Base-by-base conservation (phyloP, 2,329 filamentous ascomycete species). In the Ophiobolus disseminans region DNA sequence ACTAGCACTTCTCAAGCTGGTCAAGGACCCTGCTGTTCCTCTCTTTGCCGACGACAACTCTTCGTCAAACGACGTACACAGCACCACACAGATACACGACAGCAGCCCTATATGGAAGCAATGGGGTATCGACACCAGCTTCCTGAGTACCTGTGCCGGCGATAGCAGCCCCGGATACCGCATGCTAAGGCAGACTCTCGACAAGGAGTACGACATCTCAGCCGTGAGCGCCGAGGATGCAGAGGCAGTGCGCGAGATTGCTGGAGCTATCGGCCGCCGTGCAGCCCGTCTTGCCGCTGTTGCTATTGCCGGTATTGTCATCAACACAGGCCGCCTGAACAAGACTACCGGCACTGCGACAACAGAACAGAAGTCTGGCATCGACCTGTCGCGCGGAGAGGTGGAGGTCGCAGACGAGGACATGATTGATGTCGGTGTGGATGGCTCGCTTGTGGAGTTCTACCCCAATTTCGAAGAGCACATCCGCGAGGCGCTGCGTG, bases 401-500 rank as follows among this genome's bases (percentile, higher is more conserved):
- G 55, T 67, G 31, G 60, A 75, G 19, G 69, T 74, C 44, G 68
- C 69, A n/a, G 80, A 84, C 10, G 80, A 83, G 7, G 86, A 90
- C 36, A 83, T 92, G 42, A 82, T 94, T 46, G 94, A 99, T 69
- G 85, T 99, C 63, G 94, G 94, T 64, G 93, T 97, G 2, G 94
- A 99, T 69, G 94, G 94, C 58, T 92, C 88, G 68, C 79, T 99
- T 43, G 91, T 97, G 2, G 94, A 97, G 75, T 94, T 96, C 76
- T 97, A 97, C 74, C 94, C 94, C 7, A 87, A 86, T 67, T 99
- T 97, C 76, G 86, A 94, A 58, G 87, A 89, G 47, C 89, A 94
- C 78, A 88, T 97, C 55, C 84, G 92, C 54, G 89, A 96, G 68
- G 90, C 90, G 5, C 80, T 97, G 50, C 78, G 86, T 40, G 85